A percentile compares a stretch with the other conserved stretches of the same genome.
These are phyloP conservation scores for Talaromyces rugulosus DNA, from an alignment of 2,329 filamentous ascomycete genomes.

Conservation along the genomic window DNA sequence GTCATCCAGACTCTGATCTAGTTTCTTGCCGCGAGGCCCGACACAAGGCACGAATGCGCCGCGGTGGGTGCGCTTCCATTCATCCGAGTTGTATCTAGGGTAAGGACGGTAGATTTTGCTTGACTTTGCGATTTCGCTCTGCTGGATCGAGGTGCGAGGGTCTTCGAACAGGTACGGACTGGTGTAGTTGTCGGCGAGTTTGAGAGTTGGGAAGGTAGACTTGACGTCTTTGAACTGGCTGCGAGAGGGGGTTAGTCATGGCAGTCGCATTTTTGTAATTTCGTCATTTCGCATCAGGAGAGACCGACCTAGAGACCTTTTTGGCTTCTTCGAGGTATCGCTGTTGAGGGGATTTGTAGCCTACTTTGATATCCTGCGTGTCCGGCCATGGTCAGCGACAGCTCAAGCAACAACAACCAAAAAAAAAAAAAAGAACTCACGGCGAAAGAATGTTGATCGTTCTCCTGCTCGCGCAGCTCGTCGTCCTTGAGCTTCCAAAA, in stretches of 20 bases:
- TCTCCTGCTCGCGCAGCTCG: conserved; percentile 9
- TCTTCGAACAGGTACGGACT: conserved; percentile 10
- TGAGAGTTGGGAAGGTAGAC: conserved; percentile 12
- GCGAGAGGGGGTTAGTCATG: not conserved
- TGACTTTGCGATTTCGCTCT: conserved; percentile 7
- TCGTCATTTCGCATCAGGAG: not conserved
- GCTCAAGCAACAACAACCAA: not conserved
- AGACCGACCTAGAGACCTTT: conserved; percentile 5
- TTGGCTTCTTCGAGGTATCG: conserved; percentile 13
- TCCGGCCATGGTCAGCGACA: not conserved
- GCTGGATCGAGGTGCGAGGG: conserved; percentile 9
- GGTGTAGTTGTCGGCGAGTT: conserved; percentile 8
- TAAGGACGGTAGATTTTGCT: conserved; percentile 61
- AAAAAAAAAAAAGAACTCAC: not conserved
- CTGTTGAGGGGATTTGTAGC: conserved; percentile 11
- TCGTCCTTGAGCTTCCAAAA: conserved; percentile 7
- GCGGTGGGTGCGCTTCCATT: conserved; percentile 55
- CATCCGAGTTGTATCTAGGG: conserved; percentile 61
- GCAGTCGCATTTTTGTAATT: not conserved
- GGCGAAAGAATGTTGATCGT: conserved; percentile 6
- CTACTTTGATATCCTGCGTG: conserved; percentile 8
- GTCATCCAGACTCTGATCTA: conserved; percentile 58
- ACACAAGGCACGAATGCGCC: conserved; percentile 61
- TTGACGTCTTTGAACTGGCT: conserved; percentile 13
- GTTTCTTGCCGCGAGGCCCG: conserved; percentile 51